A percentile compares a stretch with the other conserved stretches of the same genome.
These are phyloP conservation scores for Carpinus fangiana DNA, from an alignment of 306 rosid genomes.

Conservation along the genomic window DNA sequence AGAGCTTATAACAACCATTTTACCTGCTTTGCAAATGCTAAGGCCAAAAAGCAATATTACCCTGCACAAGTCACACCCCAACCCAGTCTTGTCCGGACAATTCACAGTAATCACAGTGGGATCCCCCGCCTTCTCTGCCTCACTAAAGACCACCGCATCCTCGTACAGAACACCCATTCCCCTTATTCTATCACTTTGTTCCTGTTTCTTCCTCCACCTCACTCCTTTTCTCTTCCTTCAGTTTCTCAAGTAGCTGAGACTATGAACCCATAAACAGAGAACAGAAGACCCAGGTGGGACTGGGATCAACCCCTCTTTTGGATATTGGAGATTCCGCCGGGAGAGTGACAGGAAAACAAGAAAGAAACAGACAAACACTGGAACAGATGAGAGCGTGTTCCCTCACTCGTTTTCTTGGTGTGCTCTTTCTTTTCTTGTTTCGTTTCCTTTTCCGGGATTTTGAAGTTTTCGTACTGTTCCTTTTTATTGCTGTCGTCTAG, in stretches of 20 bases:
- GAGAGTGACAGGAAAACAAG: neutral
- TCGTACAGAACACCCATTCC: constrained; percentile 48
- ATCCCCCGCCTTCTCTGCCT: constrained; percentile 43
- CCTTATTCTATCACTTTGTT: constrained; percentile 15
- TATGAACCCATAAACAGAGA: neutral
- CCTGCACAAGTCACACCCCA: constrained; percentile 59
- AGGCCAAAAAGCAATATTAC: constrained; percentile 54
- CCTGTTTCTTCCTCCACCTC: neutral
- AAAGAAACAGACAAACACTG: neutral
- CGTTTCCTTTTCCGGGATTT: neutral
- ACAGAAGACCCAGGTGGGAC: neutral
- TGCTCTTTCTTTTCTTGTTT: neutral
- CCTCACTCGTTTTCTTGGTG: neutral
- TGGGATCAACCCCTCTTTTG: neutral
- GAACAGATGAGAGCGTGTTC: neutral
- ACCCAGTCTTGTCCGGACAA: constrained; percentile 62
- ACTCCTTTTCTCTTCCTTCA: neutral
- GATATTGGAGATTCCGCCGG: constrained; percentile 26
- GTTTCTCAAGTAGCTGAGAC: neutral
- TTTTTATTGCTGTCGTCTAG: too few species aligned
- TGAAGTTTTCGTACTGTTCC: neutral
- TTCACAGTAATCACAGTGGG: constrained; percentile 55
- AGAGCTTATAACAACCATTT: neutral
- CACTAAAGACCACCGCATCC: constrained; percentile 44
- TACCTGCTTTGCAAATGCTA: constrained; percentile 58